Evolutionary conservation across 2,329 filamentous ascomycete species (phyloP), one percentile per base, ranked within the genome.

Genomic region (Nannizziopsis arthrosporioides): DNA sequence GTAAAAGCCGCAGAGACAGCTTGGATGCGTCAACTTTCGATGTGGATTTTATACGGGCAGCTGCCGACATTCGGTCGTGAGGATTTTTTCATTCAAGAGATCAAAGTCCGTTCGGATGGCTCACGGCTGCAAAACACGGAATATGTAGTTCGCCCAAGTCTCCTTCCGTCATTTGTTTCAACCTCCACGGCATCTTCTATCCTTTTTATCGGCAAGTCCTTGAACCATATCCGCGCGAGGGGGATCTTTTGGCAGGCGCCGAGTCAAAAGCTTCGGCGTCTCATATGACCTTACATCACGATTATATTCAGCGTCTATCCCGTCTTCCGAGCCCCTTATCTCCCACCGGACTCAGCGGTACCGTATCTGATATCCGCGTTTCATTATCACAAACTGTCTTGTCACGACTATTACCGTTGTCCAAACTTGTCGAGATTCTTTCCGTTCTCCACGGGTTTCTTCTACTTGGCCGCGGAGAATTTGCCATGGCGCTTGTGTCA

Each of bases 11-110:
- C 88, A 0, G 90, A 98, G 68, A 84, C 78, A 27, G 84, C 89
- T 7, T 98, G 92, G 92, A 70, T 96, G 60, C 85, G 87, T 63
- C 88, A 94, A 61, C 74, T 93, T 9, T 85, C 87, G 3, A 84
- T 85, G 19, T 98, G 90, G 90, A 75, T 96, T 7, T 68, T 96
- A 11, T 93, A 94, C 63, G 92, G 92, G 4, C 80, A 84, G 44
- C 68, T 94, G 49, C 89, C 90, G 0, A 76, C 75, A 11, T 81
- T 85, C 61, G 87, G 86, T 2, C 76, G 74, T 4, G 74, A 77
- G n/a, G 90, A 96, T 65, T 96, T 96, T 62, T 94, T 94, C 61
- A 78, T 96, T 30, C 75, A 76, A 32, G 60, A 73, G 42, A 62
- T 63, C 19, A 57, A 65, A 47, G 54, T 63, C 38, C 63, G 63